phyloP scores from a whole-genome alignment of 2,329 filamentous ascomycete genomes.

The Sclerotinia nivalis region DNA sequence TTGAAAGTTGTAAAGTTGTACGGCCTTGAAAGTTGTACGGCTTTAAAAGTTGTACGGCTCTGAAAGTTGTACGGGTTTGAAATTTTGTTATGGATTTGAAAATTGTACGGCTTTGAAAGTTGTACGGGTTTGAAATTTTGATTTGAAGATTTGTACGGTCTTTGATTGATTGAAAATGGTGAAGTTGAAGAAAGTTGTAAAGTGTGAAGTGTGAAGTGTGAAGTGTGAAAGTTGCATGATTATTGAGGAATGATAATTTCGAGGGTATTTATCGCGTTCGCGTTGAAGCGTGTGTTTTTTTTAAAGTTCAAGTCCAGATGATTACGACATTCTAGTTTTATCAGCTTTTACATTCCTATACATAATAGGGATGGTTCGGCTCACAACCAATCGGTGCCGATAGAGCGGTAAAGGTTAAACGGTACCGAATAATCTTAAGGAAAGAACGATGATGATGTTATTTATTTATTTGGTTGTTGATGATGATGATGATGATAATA shows the following conservation, averaged over 20 bases:
- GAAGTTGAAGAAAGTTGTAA: no score
- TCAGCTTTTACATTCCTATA: not conserved
- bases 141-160: no score
- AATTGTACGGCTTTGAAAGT: no score
- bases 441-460: not conserved
- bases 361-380: constrained; percentile 3
- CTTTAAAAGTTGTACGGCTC: not conserved
- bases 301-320: constrained; percentile 8
- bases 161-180: no score
- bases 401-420: not conserved
- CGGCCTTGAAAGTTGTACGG: not conserved
- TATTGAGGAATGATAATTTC: no score
- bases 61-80: not conserved
- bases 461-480: not conserved
- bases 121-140: no score
- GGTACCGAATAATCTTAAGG: not conserved
- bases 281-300: constrained; percentile 1
- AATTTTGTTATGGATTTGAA: no score
- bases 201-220: no score
- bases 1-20: not conserved
- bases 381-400: not conserved
- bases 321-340: not conserved
- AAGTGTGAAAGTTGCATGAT: no score
- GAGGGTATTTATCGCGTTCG: not conserved
- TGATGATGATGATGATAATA: not conserved